Evolutionary conservation across 169 alveolate genomes (phyloP), one percentile per base, ranked within the genome.

Genomic region (Plasmodium gonderi): DNA sequence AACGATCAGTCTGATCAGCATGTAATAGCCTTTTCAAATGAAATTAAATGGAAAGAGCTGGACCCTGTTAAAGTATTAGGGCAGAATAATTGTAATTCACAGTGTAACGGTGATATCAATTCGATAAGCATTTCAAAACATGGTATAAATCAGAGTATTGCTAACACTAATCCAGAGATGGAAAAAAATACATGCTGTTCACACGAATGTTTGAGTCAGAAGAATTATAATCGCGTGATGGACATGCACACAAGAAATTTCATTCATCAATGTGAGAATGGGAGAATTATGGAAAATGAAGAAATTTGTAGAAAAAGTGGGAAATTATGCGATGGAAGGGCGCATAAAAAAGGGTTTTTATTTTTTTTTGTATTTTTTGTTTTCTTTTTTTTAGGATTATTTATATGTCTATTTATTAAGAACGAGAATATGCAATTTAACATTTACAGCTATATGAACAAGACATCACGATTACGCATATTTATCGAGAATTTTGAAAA

Each of bases 401-500:
- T 69, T 9, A 23, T 82, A 68, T 69, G 40, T 47, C 29, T 69
- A 36, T 54, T 82, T 47, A 82, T 82, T 17, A 82, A 14, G 11
- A 69, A 69, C 26, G 31, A 69, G 26, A 69, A 29, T n/a, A 69
- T 54, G n/a, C 69, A 49, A 12, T 36, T 69, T 5, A 44, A 47
- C 64, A 40, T 72, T 3, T 82, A 69, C 40, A 72, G 51, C 7
- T 82, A 82, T 75, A 82, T 82, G 74, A 69, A 36, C 49, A 68
- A 68, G 17, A 29, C 33, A 31, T 82, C 92, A 4, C 51, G 17
- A 11, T 17, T 72, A 12, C 51, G 75, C 0, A 45, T 3, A 12
- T 82, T 82, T 33, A 17, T 87, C 17, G 68, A 51, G 20, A 87
- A 12, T 5, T 87, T 87, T 20, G 93, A 87, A 65, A 76, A 76